A percentile compares a stretch with the other conserved stretches of the same genome.
Conservation (phyloP, 1,284 basidiomycete species). For the Leccinum fallax region DNA sequence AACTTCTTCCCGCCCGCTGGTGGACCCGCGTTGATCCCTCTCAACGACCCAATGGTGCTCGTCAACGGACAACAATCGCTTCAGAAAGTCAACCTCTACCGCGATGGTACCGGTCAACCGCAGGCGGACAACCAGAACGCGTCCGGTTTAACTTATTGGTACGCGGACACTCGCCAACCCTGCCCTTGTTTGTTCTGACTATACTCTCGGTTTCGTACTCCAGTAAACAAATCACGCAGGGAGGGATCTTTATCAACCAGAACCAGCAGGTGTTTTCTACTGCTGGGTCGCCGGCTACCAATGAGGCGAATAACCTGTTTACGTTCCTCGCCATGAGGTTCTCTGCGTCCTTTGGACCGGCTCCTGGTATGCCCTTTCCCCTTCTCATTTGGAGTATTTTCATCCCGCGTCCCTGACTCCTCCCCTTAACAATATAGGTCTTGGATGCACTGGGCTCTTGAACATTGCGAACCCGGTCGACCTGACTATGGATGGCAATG, state of each 20-base stretch:
- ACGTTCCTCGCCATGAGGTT: slow-evolving; percentile 34
- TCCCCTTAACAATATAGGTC: slow-evolving; percentile 13
- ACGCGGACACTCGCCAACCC: background rate
- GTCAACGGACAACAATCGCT: slow-evolving; percentile 28
- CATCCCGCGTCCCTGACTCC: background rate
- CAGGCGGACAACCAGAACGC: slow-evolving; percentile 26
- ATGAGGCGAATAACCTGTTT: slow-evolving; percentile 24
- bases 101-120: slow-evolving; percentile 30
- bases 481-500: slow-evolving; percentile 30
- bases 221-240: slow-evolving; percentile 28
- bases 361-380: slow-evolving; percentile 18
- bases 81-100: slow-evolving; percentile 31
- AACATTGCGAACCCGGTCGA: slow-evolving; percentile 27
- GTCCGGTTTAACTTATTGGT: slow-evolving; percentile 27
- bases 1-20: slow-evolving; percentile 29
- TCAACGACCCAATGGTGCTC: slow-evolving; percentile 32
- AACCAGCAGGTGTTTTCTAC: slow-evolving; percentile 25
- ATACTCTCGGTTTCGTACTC: background rate
- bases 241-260: slow-evolving; percentile 26
- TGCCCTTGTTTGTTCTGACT: background rate
- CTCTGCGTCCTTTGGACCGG: slow-evolving; percentile 25
- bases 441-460: slow-evolving; percentile 22
- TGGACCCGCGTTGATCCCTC: slow-evolving; percentile 27
- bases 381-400: background rate
- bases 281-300: slow-evolving; percentile 22